Evolutionary conservation across 23 red algal genomes (phyloP), one percentile per base, ranked within the genome.

Genomic region (Gracilaria domingensis): DNA sequence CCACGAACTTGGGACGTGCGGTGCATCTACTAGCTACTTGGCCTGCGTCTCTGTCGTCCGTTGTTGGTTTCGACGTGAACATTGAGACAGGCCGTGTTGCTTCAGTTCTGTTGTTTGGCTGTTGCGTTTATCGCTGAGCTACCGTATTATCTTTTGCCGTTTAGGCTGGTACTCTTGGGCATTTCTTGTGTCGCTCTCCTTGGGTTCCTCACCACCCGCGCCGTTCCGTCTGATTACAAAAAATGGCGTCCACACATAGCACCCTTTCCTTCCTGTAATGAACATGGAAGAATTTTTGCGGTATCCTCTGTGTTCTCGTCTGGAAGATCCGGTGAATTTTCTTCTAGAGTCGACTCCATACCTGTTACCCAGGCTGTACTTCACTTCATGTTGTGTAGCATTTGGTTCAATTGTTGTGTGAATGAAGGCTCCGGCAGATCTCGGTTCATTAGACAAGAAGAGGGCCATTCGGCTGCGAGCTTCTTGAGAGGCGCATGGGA

Each of bases 191-290:
- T n/a, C n/a, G n/a, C n/a, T n/a, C n/a, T n/a, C n/a, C n/a, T n/a
- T n/a, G n/a, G n/a, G n/a, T n/a, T n/a, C n/a, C n/a, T n/a, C n/a
- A n/a, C n/a, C n/a, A n/a, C n/a, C n/a, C n/a, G n/a, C n/a, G n/a
- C n/a, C n/a, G n/a, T n/a, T n/a, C n/a, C n/a, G n/a, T n/a, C n/a
- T n/a, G n/a, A n/a, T n/a, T n/a, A n/a, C n/a, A n/a, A n/a, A n/a
- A n/a, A n/a, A n/a, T n/a, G n/a, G n/a, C n/a, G n/a, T n/a, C n/a
- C 57, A 48, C 14, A 84, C 81, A 13, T 66, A 84, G 42, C 56
- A 84, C 8, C 56, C 20, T 34, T 66, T 62, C 39, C 16, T 45
- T 12, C 81, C 55, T 32, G n/a, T 64, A 14, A 84, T 28, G 9
- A 0, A 84, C 24, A 4, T 28, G 24, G 26, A 34, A 11, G 57